Evolutionary conservation across 2,329 filamentous ascomycete genomes (phyloP).

Genomic region (Cordyceps tenuipes): DNA sequence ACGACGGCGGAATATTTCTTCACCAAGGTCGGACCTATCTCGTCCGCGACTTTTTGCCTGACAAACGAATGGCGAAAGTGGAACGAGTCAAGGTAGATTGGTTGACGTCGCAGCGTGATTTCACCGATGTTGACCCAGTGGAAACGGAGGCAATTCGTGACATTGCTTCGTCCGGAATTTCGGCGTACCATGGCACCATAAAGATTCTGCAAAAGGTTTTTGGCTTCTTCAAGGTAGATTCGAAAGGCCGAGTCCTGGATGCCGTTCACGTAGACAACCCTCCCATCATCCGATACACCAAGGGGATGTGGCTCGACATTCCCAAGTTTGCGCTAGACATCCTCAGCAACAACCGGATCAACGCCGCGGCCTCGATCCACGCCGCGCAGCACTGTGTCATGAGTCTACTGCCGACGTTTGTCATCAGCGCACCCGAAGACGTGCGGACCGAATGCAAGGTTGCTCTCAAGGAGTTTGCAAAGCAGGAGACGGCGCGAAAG

Average conservation of each 20-base stretch:
- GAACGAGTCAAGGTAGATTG: slow-evolving; percentile 87
- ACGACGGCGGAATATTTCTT: slow-evolving; percentile 93
- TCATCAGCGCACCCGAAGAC: slow-evolving; percentile 82
- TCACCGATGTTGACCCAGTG: slow-evolving; percentile 85
- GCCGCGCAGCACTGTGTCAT: slow-evolving; percentile 90
- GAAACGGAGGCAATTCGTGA: slow-evolving; percentile 81
- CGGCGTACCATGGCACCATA: slow-evolving; percentile 80
- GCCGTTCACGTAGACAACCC: slow-evolving; percentile 91
- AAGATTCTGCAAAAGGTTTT: slow-evolving; percentile 84
- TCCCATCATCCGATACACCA: slow-evolving; percentile 73
- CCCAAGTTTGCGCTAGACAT: slow-evolving; percentile 73
- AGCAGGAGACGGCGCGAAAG: slow-evolving; percentile 61
- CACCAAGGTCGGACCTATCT: slow-evolving; percentile 93
- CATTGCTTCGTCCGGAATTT: slow-evolving; percentile 53
- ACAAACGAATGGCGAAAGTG: slow-evolving; percentile 75
- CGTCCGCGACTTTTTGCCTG: slow-evolving; percentile 78
- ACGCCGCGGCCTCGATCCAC: slow-evolving; percentile 84
- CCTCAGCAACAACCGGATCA: slow-evolving; percentile 60
- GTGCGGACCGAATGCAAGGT: slow-evolving; percentile 93
- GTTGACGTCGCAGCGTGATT: slow-evolving; percentile 90
- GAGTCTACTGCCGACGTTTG: slow-evolving; percentile 80
- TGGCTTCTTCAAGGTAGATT: slow-evolving; percentile 96
- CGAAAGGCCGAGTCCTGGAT: slow-evolving; percentile 74
- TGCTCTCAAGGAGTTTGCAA: slow-evolving; percentile 77
- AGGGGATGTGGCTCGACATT: slow-evolving; percentile 94